These are phyloP conservation scores for Themeda triandra DNA, from an alignment of 176 grass and related monocot genomes.

Conservation along the genomic window DNA sequence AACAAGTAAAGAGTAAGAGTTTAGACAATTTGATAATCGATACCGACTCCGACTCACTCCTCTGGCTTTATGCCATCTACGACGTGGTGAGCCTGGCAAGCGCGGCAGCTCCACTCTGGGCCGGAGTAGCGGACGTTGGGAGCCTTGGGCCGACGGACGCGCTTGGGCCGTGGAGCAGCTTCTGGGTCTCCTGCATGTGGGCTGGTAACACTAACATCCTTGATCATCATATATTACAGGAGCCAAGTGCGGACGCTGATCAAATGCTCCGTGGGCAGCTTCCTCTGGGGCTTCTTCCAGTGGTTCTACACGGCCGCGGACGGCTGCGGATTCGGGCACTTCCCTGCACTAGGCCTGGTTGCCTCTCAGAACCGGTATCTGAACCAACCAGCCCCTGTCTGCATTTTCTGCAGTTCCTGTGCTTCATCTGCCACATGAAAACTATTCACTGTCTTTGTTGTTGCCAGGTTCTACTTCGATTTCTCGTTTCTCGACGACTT, in stretches of 20 bases:
- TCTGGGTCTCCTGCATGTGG: too few species aligned
- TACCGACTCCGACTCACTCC: too few species aligned
- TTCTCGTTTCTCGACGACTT: constrained; percentile 44
- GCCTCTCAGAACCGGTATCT: constrained; percentile 41
- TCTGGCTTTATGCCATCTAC: too few species aligned
- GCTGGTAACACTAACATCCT: background rate
- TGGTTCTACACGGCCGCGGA: constrained; percentile 80
- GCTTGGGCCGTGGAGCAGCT: too few species aligned
- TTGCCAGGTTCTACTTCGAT: constrained; percentile 35
- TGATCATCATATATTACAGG: constrained; percentile 19
- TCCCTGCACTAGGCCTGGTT: constrained; percentile 60
- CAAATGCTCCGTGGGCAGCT: constrained; percentile 56
- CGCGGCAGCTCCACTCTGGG: too few species aligned
- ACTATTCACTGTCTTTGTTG: background rate
- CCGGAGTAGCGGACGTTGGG: too few species aligned
- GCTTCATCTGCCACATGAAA: background rate
- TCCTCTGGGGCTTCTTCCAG: constrained; percentile 85
- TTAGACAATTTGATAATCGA: too few species aligned
- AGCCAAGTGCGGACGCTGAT: constrained; percentile 60
- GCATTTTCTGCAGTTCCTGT: background rate
- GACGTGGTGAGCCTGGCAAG: too few species aligned
- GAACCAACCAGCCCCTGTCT: background rate
- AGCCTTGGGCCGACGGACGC: too few species aligned
- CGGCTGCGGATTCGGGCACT: constrained; percentile 55
- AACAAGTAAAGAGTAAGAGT: too few species aligned